Conservation (phyloP, 331 rosid genomes). For the Telfairia occidentalis region DNA sequence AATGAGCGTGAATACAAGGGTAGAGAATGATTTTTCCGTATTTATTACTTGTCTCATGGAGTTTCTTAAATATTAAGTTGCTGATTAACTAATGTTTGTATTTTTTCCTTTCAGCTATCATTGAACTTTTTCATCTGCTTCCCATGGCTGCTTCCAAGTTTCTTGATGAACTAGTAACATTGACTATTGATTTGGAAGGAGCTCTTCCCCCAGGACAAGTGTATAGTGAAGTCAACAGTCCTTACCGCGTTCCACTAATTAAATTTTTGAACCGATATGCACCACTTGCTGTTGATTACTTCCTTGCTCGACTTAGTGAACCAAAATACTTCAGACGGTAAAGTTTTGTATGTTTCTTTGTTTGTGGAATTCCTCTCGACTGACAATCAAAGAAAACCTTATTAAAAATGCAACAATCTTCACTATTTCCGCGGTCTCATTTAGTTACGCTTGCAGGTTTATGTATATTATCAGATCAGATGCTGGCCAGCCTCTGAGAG, state of each 20-base stretch:
- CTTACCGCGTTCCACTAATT: constrained; percentile 77
- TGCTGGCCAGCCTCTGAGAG: constrained; percentile 88
- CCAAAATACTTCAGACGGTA: constrained; percentile 96
- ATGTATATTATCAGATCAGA: constrained; percentile 85
- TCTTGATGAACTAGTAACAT: constrained; percentile 92
- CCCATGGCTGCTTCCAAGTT: constrained; percentile 93
- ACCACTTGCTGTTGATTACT: constrained; percentile 73
- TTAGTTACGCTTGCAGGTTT: constrained; percentile 40
- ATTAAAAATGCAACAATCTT: neutral
- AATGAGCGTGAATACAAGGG: neutral
- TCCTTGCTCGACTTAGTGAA: constrained; percentile 80
- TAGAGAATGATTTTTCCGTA: neutral
- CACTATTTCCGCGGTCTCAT: neutral
- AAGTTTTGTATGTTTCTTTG: constrained; percentile 15
- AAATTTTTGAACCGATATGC: constrained; percentile 93
- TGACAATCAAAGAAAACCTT: neutral
- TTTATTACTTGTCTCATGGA: constrained; percentile 15
- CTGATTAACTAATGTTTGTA: constrained; percentile 9
- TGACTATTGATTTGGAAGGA: constrained; percentile 97
- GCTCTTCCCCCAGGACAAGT: constrained; percentile 96
- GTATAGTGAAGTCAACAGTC: constrained; percentile 87
- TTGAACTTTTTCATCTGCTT: constrained; percentile 96
- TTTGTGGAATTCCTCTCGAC: neutral
- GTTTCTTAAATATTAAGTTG: constrained; percentile 12
- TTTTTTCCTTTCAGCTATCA: constrained; percentile 64